Evolutionary conservation across 2,329 filamentous ascomycete species (phyloP), one percentile per base, ranked within the genome.

Genomic region (Xylariaceae sp.): DNA sequence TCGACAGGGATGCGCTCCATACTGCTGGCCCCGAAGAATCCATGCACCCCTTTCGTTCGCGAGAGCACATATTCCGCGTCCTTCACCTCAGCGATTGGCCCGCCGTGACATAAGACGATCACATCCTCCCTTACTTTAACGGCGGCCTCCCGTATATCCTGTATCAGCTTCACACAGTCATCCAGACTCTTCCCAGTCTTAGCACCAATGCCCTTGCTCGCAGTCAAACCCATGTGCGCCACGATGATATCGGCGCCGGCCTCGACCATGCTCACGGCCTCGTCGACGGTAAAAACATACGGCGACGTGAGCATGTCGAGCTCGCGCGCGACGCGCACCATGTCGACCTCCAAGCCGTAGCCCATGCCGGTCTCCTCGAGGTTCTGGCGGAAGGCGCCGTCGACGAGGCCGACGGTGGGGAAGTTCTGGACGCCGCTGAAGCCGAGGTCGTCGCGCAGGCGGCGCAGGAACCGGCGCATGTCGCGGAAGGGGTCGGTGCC

Each of bases 351-450:
- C 7, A 79, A 73, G 16, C 79, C 81, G 65, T 85, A 90, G 1
- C 83, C 82, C 86, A 90, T 90, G 7, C 84, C 87, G 1, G 87
- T 90, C 70, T 89, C 87, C 67, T 90, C 88, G 1, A 91, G 77
- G 61, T 87, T 86, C 20, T 79, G 77, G 12, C 88, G 79, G 67
- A 90, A 90, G 12, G 78, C 45, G 1, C 86, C 87, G 69, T 90
- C 88, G 37, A 90, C 86, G 20, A 90, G 74, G 0, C 88, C 88
- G 1, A 90, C 87, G 0, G 88, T 90, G 1, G 88, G 88, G 67
- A 90, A 90, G 65, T 90, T 90, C 70, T 90, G 88, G 14, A 90
- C 79, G 1, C 88, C 88, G 1, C 82, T 81, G 61, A 90, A 89
- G 0, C 88, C 88, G 16, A 88, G 71, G 1, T 79, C 78, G 52